Evolutionary conservation across 768 basidiomycete species (phyloP), one percentile per base, ranked within the genome.

Genomic region (Phylloporus sp.): DNA sequence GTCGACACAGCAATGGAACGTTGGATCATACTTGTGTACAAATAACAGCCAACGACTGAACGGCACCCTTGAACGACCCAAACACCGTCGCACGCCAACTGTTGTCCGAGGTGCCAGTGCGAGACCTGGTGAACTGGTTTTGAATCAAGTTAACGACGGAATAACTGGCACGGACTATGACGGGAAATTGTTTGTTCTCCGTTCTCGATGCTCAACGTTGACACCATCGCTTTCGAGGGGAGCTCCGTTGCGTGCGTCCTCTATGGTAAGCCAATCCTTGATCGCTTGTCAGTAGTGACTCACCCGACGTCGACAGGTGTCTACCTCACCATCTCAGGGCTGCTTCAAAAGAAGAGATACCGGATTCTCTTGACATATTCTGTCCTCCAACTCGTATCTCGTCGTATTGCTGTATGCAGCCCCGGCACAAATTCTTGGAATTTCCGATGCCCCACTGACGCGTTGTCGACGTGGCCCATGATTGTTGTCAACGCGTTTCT

Each of bases 211-310:
- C 53, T 53, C 51, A 49, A 37, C 31, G 11, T 38, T 9, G 62
- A 62, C 24, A 60, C 51, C 32, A 53, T 62, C 5, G 57, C 54
- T 5, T 48, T 62, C 31, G 54, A 59, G 38, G 59, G 59, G 35
- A 48, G 38, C 29, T 52, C 54, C 11, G 18, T 62, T 2, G 57
- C 54, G 9, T 51, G 51, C 2, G 40, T 62, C 7, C 54, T 60
- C 27, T 62, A 31, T 49, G 59, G 59, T 40, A 45, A 32, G 20
- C 18, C 23, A 9, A 0, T n/a, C 24, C 21, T 26, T 26, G 3
- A 0, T n/a, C 9, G 8, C 8, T 9, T 10, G 24, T 11, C 6
- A 4, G n/a, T n/a, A n/a, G n/a, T n/a, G n/a, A 6, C 33, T 44
- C 6, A 41, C 33, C 5, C 23, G 1, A 14, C 15, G 6, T n/a